A percentile compares a stretch with the other conserved stretches of the same genome.
Evolutionary conservation across 495 filamentous ascomycete species (phyloP).

Genomic region (Talaromyces wortmannii): DNA sequence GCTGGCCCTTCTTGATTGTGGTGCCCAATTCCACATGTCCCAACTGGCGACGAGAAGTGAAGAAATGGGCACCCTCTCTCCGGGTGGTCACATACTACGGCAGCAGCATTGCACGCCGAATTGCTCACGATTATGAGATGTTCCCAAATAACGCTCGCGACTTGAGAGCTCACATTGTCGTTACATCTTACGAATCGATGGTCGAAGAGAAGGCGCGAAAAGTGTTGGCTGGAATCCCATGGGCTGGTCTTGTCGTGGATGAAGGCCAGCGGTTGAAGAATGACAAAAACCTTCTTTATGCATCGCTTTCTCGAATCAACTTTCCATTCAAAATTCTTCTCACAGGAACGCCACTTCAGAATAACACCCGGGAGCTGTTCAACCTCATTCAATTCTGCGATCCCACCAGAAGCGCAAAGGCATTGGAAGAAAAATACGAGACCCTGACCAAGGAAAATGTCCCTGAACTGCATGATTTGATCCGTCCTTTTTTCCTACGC

Average conservation of each 20-base stretch:
- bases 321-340: slow-evolving; percentile 76
- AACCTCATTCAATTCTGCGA: slow-evolving; percentile 94
- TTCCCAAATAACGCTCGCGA: slow-evolving; percentile 55
- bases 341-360: slow-evolving; percentile 89
- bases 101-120: slow-evolving; percentile 56
- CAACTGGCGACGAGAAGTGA: slow-evolving; percentile 96
- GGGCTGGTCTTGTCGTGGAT: slow-evolving; percentile 88
- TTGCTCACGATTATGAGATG: slow-evolving; percentile 74
- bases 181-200: slow-evolving; percentile 90
- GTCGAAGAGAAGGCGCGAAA: slow-evolving; percentile 55
- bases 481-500: slow-evolving; percentile 74
- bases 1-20: slow-evolving; percentile 90
- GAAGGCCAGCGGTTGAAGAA: slow-evolving; percentile 97
- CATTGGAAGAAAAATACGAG: slow-evolving; percentile 67
- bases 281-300: slow-evolving; percentile 76
- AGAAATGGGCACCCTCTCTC: slow-evolving; percentile 81
- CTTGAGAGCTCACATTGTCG: slow-evolving; percentile 81
- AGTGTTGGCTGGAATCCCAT: slow-evolving; percentile 62
- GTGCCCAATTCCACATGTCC: slow-evolving; percentile 91
- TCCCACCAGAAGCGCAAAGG: slow-evolving; percentile 55
- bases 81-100: slow-evolving; percentile 91
- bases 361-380: slow-evolving; percentile 90
- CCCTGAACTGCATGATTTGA: slow-evolving; percentile 69
- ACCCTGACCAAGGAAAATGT: slow-evolving; percentile 76
- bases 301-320: slow-evolving; percentile 60